phyloP scores from a whole-genome alignment of 2,329 filamentous ascomycete species.

The Colletotrichum navitas region DNA sequence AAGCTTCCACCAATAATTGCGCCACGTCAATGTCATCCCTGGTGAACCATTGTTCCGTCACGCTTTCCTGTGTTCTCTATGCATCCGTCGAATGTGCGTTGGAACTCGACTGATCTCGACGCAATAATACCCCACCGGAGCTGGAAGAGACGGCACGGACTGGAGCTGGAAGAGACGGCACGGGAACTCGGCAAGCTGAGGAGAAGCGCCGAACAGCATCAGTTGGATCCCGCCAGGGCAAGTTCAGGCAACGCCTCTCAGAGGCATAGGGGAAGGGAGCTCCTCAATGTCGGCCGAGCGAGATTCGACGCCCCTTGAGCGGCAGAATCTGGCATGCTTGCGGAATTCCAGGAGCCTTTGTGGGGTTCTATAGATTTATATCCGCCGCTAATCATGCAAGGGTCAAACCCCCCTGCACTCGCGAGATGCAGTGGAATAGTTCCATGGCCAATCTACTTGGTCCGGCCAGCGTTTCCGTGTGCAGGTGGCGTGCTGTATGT shows the following conservation, averaged over 20 bases:
- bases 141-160: conserved; percentile 33
- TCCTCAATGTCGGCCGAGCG: conserved; percentile 32
- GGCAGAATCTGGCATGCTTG: background rate
- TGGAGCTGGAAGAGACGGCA: conserved; percentile 30
- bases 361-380: background rate
- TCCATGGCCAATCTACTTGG: conserved; percentile 33
- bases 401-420: conserved; percentile 13
- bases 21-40: conserved; percentile 23
- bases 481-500: background rate
- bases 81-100: conserved; percentile 1
- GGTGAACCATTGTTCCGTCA: conserved; percentile 3
- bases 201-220: background rate
- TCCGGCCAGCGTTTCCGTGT: conserved; percentile 25
- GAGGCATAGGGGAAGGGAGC: conserved; percentile 7
- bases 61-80: background rate
- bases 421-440: conserved; percentile 2
- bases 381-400: background rate
- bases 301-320: background rate
- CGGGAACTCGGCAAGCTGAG: conserved; percentile 35
- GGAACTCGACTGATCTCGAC: background rate
- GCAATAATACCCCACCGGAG: background rate
- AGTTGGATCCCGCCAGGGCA: conserved; percentile 27
- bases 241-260: conserved; percentile 24
- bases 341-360: conserved; percentile 36
- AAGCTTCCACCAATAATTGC: conserved; percentile 37